Percentiles rank a stretch among this genome's conserved stretches.
These are phyloP conservation scores for Fusarium sp. DNA, from an alignment of 2,329 filamentous ascomycete genomes.

Conservation along the genomic window DNA sequence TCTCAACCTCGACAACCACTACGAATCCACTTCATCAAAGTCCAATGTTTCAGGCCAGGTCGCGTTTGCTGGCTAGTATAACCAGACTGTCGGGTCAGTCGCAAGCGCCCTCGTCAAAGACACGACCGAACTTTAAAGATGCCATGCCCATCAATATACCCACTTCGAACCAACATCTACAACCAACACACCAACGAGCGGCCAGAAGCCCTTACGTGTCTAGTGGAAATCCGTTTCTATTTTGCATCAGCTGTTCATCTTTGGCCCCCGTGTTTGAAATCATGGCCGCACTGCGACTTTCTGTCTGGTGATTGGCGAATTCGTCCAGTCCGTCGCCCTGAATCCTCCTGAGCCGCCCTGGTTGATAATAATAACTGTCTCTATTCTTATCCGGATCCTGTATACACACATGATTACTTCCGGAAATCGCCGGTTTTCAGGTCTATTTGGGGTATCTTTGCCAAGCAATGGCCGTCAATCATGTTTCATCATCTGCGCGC, in stretches of 20 bases:
- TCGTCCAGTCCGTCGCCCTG: background rate
- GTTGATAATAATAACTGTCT: background rate
- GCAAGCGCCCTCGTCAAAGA: conserved; percentile 12
- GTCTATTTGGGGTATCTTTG: conserved; percentile 5
- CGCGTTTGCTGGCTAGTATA: conserved; percentile 1
- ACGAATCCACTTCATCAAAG: background rate
- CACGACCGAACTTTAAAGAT: background rate
- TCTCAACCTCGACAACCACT: background rate
- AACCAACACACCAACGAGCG: background rate
- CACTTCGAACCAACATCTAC: background rate
- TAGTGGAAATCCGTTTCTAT: background rate
- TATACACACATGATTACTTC: background rate
- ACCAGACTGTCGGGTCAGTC: conserved; percentile 12
- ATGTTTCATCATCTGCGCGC: conserved; percentile 20
- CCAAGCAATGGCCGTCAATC: background rate
- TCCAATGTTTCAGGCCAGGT: conserved; percentile 11
- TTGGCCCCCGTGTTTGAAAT: conserved; percentile 6
- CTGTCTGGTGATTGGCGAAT: conserved; percentile 16
- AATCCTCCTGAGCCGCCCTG: background rate
- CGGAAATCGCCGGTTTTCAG: background rate
- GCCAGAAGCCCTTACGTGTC: conserved; percentile 6
- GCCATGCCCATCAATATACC: no score
- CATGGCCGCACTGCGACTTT: background rate
- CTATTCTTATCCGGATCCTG: conserved; percentile 6
- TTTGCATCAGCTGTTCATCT: background rate